phyloP scores from a whole-genome alignment of 805 yeast genomes.

The Hanseniaspora meyeri region DNA sequence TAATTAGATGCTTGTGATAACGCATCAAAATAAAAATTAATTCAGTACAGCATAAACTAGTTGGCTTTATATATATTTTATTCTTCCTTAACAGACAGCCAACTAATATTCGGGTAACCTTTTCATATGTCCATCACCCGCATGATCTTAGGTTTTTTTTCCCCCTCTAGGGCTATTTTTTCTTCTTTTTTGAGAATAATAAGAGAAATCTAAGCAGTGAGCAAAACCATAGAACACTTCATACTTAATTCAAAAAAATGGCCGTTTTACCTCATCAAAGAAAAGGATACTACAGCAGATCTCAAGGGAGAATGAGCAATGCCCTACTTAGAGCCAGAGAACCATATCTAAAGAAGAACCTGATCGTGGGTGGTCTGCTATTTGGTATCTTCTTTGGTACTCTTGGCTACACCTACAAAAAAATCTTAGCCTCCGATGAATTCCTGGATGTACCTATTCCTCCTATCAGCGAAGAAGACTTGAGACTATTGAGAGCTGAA shows the following conservation, averaged over 20 bases:
- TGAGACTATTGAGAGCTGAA: conserved; percentile 59
- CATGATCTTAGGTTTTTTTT: no score
- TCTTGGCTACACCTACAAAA: conserved; percentile 50
- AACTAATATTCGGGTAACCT: no score
- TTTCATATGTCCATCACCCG: no score
- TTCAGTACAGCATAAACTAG: no score
- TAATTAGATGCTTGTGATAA: no score
- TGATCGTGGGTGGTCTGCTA: conserved; percentile 46
- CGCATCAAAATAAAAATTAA: no score
- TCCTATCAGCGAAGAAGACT: conserved; percentile 69
- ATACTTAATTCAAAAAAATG: neutral
- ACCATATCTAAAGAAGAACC: conserved; percentile 73
- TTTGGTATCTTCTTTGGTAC: conserved; percentile 58
- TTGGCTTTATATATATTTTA: no score
- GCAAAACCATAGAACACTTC: neutral
- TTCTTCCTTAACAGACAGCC: no score
- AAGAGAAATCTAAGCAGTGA: no score
- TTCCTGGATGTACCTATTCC: conserved; percentile 90
- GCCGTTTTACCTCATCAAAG: conserved; percentile 13
- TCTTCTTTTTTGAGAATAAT: neutral
- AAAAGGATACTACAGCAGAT: conserved; percentile 8
- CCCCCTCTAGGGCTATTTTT: no score
- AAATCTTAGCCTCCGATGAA: conserved; percentile 57
- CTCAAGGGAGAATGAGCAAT: conserved; percentile 60
- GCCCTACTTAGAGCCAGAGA: conserved; percentile 82